Percentiles rank a stretch among this genome's conserved stretches.
Conservation (phyloP, 2,329 filamentous ascomycete genomes). For the Sporothrix humicola region DNA sequence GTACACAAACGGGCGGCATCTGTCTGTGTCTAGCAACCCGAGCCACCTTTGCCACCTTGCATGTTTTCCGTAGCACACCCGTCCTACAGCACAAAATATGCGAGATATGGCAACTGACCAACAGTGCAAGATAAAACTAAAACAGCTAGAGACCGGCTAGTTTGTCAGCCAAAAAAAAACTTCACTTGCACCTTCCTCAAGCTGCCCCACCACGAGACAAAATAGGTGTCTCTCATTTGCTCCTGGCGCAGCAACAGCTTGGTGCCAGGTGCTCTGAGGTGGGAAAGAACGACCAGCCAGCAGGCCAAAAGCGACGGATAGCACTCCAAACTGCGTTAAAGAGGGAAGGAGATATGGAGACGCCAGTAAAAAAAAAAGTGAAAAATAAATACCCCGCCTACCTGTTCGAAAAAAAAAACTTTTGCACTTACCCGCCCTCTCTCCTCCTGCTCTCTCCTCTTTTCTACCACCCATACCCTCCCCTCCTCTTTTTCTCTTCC, state of each 20-base stretch:
- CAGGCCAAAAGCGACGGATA: constrained; percentile 22
- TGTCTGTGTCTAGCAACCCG: too few species aligned
- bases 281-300: constrained; percentile 10
- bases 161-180: constrained; percentile 31
- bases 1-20: not conserved
- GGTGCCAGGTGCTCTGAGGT: not conserved
- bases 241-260: constrained; percentile 13
- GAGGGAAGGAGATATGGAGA: constrained; percentile 20
- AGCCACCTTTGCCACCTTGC: not conserved
- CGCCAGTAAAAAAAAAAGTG: constrained; percentile 24
- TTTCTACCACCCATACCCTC: constrained; percentile 16
- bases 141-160: constrained; percentile 7
- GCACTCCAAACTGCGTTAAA: not conserved
- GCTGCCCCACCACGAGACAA: constrained; percentile 31
- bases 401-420: constrained; percentile 32
- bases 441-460: constrained; percentile 25
- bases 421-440: constrained; percentile 35
- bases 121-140: not conserved
- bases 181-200: constrained; percentile 4
- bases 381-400: constrained; percentile 35
- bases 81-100: not conserved
- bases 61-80: too few species aligned
- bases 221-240: constrained; percentile 32
- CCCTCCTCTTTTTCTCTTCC: constrained; percentile 28
- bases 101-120: not conserved